Conservation (phyloP, 2,329 filamentous ascomycete genomes). For the Botrytis sinoallii region DNA sequence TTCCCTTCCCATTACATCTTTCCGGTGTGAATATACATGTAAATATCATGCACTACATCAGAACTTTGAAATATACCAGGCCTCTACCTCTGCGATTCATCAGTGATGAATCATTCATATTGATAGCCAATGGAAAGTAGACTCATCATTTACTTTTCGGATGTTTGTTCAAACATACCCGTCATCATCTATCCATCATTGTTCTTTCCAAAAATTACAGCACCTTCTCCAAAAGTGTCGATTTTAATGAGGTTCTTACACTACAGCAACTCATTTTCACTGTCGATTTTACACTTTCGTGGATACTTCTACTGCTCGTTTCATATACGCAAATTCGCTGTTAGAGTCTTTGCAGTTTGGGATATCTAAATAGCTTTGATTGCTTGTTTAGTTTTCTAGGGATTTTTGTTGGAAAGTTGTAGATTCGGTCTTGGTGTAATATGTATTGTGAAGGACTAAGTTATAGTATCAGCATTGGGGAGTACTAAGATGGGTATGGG, state of each 20-base stretch:
- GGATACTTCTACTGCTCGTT: too few species aligned
- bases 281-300: too few species aligned
- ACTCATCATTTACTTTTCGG: background rate
- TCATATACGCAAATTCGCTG: too few species aligned
- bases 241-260: background rate
- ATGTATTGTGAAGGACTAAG: background rate
- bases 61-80: background rate
- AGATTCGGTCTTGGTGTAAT: background rate
- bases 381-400: too few species aligned
- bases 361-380: too few species aligned
- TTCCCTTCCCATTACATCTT: background rate
- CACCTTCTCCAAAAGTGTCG: accelerated
- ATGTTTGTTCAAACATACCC: background rate
- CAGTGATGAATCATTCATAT: background rate
- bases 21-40: background rate
- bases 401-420: background rate
- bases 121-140: accelerated
- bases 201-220: background rate
- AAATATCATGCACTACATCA: background rate
- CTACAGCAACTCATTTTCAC: too few species aligned
- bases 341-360: too few species aligned
- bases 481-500: background rate
- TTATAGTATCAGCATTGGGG: background rate
- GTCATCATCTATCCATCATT: background rate
- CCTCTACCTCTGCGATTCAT: background rate